Base-by-base conservation (phyloP, 352 stramenopile genomes). In the Phytophthora rubi region DNA sequence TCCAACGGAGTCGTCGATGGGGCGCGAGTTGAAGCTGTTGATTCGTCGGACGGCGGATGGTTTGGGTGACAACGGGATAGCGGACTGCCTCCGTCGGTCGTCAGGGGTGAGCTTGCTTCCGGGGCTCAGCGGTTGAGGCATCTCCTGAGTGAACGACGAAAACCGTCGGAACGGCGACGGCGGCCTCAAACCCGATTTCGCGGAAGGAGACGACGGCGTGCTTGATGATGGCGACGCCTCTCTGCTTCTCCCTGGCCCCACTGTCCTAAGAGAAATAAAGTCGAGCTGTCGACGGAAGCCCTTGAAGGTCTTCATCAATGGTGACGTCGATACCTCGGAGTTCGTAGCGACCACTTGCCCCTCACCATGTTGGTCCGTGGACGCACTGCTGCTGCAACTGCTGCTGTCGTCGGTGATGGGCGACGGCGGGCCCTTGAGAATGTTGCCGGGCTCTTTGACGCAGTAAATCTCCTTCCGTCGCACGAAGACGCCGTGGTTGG, bases 401-500 rank as follows among this genome's bases (percentile, higher is more conserved):
- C 73, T 80, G 58, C 65, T 70, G 26, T 83, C 81, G 21, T 88
- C 83, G 16, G 81, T 85, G 44, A 76, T 59, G 57, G 83, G 83
- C 2, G 83, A 91, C 18, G 75, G 73, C 8, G 83, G 81, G 1
- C 71, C 68, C 57, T 88, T 91, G 47, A 62, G 47, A 33, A 72
- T 44, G n/a, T 2, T 73, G 1, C 58, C 52, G 23, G 75, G 60
- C 55, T 89, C 83, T 33, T 85, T 86, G 42, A 84, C 63, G 59
- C 75, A 83, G 65, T 86, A 77, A 15, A 88, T 85, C 68, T 85
- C 83, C 60, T 92, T 92, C 35, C 83, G 83, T 7, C 83, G 78
- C 32, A 92, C 83, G 52, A 89, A 92, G 8, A 87, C 53, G 35
- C 82, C 83, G 62, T 90, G 79, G 65, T 79, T 76, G 15, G 75